These are phyloP conservation scores for Asterophora parasitica DNA, from an alignment of 768 basidiomycete genomes.

Conservation along the genomic window DNA sequence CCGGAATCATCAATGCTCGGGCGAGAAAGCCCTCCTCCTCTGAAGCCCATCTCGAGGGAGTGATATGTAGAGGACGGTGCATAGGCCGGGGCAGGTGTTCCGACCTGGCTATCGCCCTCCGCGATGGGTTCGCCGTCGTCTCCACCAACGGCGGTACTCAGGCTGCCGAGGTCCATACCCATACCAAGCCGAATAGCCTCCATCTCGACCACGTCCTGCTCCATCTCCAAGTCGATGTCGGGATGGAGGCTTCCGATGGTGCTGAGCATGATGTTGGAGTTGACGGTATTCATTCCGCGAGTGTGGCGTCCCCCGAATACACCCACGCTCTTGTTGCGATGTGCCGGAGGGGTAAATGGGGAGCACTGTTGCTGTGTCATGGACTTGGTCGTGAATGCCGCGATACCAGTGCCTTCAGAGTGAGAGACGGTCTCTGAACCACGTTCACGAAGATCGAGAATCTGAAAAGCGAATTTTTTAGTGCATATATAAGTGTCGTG, in stretches of 20 bases:
- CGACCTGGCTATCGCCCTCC: constrained; percentile 34
- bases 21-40: constrained; percentile 18
- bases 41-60: constrained; percentile 46
- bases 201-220: constrained; percentile 52
- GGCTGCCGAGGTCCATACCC: constrained; percentile 46
- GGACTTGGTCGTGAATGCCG: constrained; percentile 63
- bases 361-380: constrained; percentile 50
- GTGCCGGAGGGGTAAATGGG: constrained; percentile 48
- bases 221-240: constrained; percentile 40
- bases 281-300: constrained; percentile 45
- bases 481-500: constrained; percentile 6
- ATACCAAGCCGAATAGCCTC: constrained; percentile 53
- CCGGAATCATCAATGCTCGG: constrained; percentile 28
- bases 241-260: constrained; percentile 58
- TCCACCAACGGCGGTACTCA: constrained; percentile 48
- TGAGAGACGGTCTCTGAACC: constrained; percentile 75
- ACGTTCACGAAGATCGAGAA: constrained; percentile 77
- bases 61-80: constrained; percentile 55
- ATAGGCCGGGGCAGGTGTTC: constrained; percentile 51
- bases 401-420: constrained; percentile 67
- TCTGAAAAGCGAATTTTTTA: constrained; percentile 33
- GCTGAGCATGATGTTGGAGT: constrained; percentile 60
- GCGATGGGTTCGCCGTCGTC: constrained; percentile 49
- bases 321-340: constrained; percentile 35
- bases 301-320: constrained; percentile 25